Base-by-base conservation (phyloP, 192 early-diverging fungal species). In the Chytriomyces confervae region DNA sequence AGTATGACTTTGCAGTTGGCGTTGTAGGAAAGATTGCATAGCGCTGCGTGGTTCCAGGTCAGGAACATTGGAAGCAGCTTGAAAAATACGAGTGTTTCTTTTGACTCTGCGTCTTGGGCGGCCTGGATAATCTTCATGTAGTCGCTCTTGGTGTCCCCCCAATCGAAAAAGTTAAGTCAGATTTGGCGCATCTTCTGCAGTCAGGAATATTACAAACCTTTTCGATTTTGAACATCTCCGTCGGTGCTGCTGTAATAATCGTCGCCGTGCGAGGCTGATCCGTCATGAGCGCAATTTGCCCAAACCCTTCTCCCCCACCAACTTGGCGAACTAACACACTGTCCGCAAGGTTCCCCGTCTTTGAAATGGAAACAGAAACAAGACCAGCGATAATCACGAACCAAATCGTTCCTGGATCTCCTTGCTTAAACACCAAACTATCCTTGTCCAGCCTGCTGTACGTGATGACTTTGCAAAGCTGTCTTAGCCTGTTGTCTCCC, bases 331-430 rank as follows among this genome's bases (percentile, higher is more conserved):
- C 49, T 23, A 69, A 9, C 0, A 87, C 44, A 57, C 50, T 79
- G 46, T 87, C 86, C 46, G 75, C 84, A 10, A 68, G 50, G 8
- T 63, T 13, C 3, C 67, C 66, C 8, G 85, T 73, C 36, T 76
- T 67, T 23, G 77, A 68, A 20, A 87, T 74, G 47, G 70, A 76
- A 36, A 87, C 85, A 11, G 53, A 27, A n/a, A 80, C 78, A 6
- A 29, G 27, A 7, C 86, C 86, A 9, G 60, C 20, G 13, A 87
- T 74, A 62, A 87, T 82, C 64, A 87, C 79, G 71, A 78, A 87
- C 85, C 85, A 87, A 16, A 80, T 73, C 6, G 85, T 87, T 20
- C 77, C 86, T 5, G 50, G 29, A n/a, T 86, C 86, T 7, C 70
- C 77, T 72, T 79, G 77, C 36, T 62, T 71, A 53, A 79, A 79